Evolutionary conservation across 2,329 filamentous ascomycete species (phyloP).

Genomic region (Epichloe bromicola): DNA sequence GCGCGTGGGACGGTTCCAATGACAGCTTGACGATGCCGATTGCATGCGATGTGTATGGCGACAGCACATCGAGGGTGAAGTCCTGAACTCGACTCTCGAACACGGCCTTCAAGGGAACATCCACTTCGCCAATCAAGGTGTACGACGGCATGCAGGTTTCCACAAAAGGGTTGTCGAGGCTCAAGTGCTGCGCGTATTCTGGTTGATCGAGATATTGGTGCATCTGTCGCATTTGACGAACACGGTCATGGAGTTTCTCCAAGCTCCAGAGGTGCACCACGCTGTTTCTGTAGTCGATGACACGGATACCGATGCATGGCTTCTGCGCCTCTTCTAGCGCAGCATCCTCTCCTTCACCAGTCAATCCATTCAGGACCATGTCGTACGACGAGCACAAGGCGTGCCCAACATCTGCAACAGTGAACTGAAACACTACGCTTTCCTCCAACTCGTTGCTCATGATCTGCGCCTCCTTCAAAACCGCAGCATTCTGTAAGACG

Average conservation of each 20-base stretch:
- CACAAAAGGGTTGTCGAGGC: constrained; percentile 82
- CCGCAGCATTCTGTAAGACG: constrained; percentile 74
- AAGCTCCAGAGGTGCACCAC: constrained; percentile 91
- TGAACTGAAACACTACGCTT: constrained; percentile 87
- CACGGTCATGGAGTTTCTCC: constrained; percentile 76
- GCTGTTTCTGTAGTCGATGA: constrained; percentile 77
- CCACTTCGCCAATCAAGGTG: constrained; percentile 82
- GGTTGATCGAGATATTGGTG: constrained; percentile 93
- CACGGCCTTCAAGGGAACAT: constrained; percentile 83
- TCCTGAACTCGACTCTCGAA: constrained; percentile 93
- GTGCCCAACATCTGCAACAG: constrained; percentile 79
- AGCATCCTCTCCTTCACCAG: constrained; percentile 70
- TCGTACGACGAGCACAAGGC: constrained; percentile 89
- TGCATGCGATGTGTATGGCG: constrained; percentile 81
- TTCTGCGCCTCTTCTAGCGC: constrained; percentile 71
- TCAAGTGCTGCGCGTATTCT: constrained; percentile 87
- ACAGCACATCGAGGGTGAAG: constrained; percentile 79
- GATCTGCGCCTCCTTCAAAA: constrained; percentile 89
- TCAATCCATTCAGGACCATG: constrained; percentile 83
- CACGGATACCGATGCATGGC: constrained; percentile 79
- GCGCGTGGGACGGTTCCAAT: constrained; percentile 82
- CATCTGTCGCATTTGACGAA: constrained; percentile 90
- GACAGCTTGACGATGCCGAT: constrained; percentile 85
- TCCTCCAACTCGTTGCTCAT: constrained; percentile 97
- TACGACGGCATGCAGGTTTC: constrained; percentile 87